Conservation (phyloP, 495 filamentous ascomycete species). For the Hypoxylon fuscum region DNA sequence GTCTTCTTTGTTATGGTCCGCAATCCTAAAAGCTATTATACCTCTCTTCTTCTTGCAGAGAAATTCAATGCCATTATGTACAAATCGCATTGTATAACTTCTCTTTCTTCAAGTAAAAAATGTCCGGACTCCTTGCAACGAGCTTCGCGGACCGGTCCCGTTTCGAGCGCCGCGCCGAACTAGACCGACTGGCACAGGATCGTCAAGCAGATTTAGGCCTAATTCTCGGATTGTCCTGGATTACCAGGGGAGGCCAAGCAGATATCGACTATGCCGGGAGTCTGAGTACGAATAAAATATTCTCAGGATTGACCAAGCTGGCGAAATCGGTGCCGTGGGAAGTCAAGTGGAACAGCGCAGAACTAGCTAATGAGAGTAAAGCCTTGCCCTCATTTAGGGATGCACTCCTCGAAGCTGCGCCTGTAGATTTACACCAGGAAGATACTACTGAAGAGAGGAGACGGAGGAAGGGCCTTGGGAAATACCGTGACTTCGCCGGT, state of each 20-base stretch:
- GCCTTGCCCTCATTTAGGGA: constrained; percentile 23
- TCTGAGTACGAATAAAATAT: constrained; percentile 21
- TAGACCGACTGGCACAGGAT: constrained; percentile 26
- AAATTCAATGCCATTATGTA: constrained; percentile 31
- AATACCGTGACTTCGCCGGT: constrained; percentile 23
- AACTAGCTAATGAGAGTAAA: background rate
- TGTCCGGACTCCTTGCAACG: constrained; percentile 12
- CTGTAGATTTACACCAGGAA: constrained; percentile 7
- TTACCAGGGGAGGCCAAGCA: constrained; percentile 2
- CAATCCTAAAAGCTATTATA: constrained; percentile 11
- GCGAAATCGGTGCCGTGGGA: constrained; percentile 4
- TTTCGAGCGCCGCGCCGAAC: constrained; percentile 21
- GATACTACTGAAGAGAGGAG: background rate
- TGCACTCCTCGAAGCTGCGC: constrained; percentile 21
- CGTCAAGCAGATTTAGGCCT: constrained; percentile 19
- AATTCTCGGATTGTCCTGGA: constrained; percentile 28
- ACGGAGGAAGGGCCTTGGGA: background rate
- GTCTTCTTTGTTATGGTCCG: constrained; percentile 14
- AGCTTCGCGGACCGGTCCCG: constrained; percentile 32
- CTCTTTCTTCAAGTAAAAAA: constrained; percentile 1
- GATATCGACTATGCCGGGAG: constrained; percentile 37
- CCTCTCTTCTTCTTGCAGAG: background rate
- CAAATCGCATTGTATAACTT: background rate
- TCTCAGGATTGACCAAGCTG: constrained; percentile 6
- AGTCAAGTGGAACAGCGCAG: background rate